phyloP scores from a whole-genome alignment of 306 rosid species.

The Trifolium fragiferum region DNA sequence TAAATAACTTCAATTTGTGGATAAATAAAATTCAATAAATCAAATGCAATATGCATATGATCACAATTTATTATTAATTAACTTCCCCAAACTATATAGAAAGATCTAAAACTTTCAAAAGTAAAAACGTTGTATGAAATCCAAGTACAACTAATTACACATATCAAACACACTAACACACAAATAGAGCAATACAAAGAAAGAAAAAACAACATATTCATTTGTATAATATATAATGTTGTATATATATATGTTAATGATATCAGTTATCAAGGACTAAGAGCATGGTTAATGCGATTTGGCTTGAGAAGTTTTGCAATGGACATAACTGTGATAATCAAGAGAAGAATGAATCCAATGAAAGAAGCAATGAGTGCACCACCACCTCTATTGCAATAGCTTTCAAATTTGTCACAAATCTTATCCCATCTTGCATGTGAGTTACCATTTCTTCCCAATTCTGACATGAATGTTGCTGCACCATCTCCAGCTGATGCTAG shows the following conservation, averaged over 20 bases:
- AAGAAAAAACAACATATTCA: neutral
- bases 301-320: slow-evolving; percentile 62
- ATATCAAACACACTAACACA: slow-evolving; percentile 5
- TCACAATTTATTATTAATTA: slow-evolving; percentile 10
- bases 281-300: slow-evolving; percentile 48
- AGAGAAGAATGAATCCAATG: slow-evolving; percentile 64
- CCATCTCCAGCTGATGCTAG: slow-evolving; percentile 78
- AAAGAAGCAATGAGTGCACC: slow-evolving; percentile 76
- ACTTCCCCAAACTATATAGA: neutral
- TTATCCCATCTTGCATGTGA: slow-evolving; percentile 90
- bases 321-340: slow-evolving; percentile 62
- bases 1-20: slow-evolving; percentile 16
- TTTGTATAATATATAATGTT: neutral
- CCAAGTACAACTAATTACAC: slow-evolving; percentile 18
- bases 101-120: neutral
- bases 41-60: slow-evolving; percentile 27
- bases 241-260: neutral
- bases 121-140: neutral
- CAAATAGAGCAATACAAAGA: slow-evolving; percentile 24
- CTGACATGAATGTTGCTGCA: slow-evolving; percentile 88
- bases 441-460: slow-evolving; percentile 79
- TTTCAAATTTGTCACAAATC: slow-evolving; percentile 77
- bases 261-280: slow-evolving; percentile 16
- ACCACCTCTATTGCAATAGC: slow-evolving; percentile 65
- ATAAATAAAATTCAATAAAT: slow-evolving; percentile 37